Conservation (phyloP, 495 filamentous ascomycete species). For the Aspergillus sclerotioniger region DNA sequence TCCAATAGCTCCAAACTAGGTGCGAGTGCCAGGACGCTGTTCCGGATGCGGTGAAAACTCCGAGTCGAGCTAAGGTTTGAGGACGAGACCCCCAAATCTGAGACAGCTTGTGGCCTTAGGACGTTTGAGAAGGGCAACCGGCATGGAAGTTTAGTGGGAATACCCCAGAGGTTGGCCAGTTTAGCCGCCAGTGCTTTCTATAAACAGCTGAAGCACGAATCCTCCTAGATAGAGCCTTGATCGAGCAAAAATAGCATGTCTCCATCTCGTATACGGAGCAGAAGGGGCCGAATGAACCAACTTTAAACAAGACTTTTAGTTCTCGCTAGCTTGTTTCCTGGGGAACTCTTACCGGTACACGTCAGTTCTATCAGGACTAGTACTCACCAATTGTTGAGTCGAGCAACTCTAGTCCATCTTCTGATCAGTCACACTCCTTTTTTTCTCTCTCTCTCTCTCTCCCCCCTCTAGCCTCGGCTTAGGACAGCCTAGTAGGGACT, state of each 20-base stretch:
- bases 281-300: background rate
- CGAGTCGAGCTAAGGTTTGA: conserved; percentile 20
- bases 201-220: conserved; percentile 1
- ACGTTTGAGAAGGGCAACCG: background rate
- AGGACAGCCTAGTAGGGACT: background rate
- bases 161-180: conserved; percentile 4
- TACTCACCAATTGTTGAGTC: background rate
- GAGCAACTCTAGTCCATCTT: background rate
- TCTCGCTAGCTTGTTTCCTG: background rate
- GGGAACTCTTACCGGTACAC: background rate
- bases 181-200: background rate
- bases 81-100: conserved; percentile 10
- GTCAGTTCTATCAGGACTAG: background rate
- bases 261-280: background rate
- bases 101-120: conserved; percentile 10
- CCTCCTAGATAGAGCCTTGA: background rate
- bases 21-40: conserved; percentile 13
- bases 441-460: background rate
- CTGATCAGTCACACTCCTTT: background rate
- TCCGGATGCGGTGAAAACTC: conserved; percentile 24
- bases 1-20: conserved; percentile 12
- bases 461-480: background rate
- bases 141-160: background rate
- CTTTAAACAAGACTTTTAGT: background rate
- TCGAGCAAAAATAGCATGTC: conserved; percentile 2